Evolutionary conservation across 768 basidiomycete species (phyloP).

Genomic region (Mycena filopes): DNA sequence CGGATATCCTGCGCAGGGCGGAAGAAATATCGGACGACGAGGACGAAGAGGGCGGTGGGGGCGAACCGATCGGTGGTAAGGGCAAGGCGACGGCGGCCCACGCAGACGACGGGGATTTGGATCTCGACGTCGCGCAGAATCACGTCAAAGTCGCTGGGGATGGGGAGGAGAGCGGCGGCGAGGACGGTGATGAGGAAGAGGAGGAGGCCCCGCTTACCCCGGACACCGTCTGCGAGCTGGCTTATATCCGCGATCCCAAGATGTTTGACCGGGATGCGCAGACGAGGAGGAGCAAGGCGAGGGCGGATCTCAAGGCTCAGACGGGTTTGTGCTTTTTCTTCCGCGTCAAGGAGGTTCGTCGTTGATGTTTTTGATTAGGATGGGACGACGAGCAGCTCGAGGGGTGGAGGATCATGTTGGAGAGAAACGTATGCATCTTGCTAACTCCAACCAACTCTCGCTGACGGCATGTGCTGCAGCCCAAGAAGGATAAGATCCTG

Average conservation of each 20-base stretch:
- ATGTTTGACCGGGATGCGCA: conserved; percentile 81
- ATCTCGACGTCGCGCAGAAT: conserved; percentile 48
- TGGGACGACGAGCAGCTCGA: conserved; percentile 90
- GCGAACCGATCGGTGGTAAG: conserved; percentile 36
- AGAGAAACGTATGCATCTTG: conserved; percentile 75
- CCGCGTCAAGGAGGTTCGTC: neutral
- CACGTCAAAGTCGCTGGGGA: conserved; percentile 65
- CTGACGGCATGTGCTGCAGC: conserved; percentile 49
- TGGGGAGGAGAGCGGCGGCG: conserved; percentile 62
- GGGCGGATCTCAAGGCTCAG: conserved; percentile 71
- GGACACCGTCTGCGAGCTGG: conserved; percentile 78
- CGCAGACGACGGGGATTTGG: conserved; percentile 65
- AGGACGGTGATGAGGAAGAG: conserved; percentile 43
- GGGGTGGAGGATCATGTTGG: conserved; percentile 92
- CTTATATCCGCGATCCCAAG: conserved; percentile 79
- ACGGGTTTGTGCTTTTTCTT: conserved; percentile 61
- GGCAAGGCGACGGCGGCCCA: conserved; percentile 37
- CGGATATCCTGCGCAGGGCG: conserved; percentile 80
- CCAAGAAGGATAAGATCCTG: conserved; percentile 78
- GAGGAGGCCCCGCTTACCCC: conserved; percentile 43
- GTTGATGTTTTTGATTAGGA: conserved; percentile 49
- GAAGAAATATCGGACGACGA: conserved; percentile 73
- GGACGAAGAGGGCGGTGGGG: conserved; percentile 63
- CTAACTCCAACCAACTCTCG: conserved; percentile 1
- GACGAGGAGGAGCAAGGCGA: conserved; percentile 75